Percentiles rank a stretch among this genome's conserved stretches.
Evolutionary conservation across 208 protist genomes (phyloP).

Genomic region (Acanthamoeba sp.): DNA sequence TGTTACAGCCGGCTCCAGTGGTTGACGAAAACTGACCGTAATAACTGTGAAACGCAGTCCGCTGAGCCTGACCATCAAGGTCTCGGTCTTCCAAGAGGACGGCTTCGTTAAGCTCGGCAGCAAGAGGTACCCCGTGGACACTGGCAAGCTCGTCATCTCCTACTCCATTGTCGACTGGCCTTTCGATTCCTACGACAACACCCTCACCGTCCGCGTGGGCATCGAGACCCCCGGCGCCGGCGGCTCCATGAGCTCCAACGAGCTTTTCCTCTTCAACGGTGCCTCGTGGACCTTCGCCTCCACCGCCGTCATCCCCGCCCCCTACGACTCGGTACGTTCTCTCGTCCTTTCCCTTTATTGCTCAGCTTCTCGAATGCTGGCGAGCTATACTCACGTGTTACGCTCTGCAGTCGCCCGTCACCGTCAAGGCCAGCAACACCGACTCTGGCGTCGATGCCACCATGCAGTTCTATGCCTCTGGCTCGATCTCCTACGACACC

Average conservation of each 20-base stretch:
- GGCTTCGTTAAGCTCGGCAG: not conserved
- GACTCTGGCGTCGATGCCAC: not conserved
- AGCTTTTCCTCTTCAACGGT: constrained; percentile 11
- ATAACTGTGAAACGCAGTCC: not conserved
- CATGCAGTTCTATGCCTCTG: constrained; percentile 3
- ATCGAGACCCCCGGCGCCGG: not conserved
- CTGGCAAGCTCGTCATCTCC: not conserved
- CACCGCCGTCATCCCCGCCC: not conserved
- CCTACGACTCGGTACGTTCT: not conserved
- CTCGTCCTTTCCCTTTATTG: not conserved
- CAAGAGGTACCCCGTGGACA: not conserved
- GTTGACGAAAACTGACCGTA: not conserved
- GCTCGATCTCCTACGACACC: not conserved
- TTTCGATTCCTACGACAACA: not conserved
- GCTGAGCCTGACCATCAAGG: not conserved
- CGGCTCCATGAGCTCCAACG: not conserved
- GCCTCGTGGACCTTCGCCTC: constrained; percentile 14
- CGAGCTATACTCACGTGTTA: too few species aligned
- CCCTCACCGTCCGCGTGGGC: not conserved
- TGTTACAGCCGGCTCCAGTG: not conserved
- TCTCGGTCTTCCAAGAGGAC: not conserved
- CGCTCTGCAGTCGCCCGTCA: not conserved
- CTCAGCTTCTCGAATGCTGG: too few species aligned
- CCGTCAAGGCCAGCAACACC: not conserved
- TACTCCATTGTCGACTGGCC: constrained; percentile 2